phyloP scores from a whole-genome alignment of 805 yeast species.

The Candida nanaspora region DNA sequence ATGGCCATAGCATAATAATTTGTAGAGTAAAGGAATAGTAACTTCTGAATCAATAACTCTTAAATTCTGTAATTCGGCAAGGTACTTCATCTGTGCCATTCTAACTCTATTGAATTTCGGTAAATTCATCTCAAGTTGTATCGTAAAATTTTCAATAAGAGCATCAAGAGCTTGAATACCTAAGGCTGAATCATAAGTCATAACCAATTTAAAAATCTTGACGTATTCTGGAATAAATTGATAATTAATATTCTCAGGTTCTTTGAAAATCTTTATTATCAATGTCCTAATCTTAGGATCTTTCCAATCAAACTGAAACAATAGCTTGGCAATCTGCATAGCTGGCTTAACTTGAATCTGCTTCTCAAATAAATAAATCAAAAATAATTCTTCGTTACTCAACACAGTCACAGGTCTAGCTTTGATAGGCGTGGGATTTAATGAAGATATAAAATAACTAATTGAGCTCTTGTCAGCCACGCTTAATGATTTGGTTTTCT shows the following conservation, averaged over 20 bases:
- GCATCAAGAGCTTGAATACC: conserved; percentile 48
- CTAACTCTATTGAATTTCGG: conserved; percentile 53
- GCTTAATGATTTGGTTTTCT: conserved; percentile 41
- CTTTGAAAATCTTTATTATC: conserved; percentile 37
- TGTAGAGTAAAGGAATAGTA: conserved; percentile 45
- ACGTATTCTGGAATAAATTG: conserved; percentile 49
- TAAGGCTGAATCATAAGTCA: conserved; percentile 31
- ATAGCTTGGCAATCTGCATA: conserved; percentile 26
- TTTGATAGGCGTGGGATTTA: conserved; percentile 48
- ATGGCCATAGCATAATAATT: conserved; percentile 60
- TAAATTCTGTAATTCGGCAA: conserved; percentile 49
- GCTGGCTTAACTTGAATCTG: conserved; percentile 37
- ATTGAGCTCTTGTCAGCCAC: conserved; percentile 53
- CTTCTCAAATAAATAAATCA: conserved; percentile 41
- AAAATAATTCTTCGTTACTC: conserved; percentile 40
- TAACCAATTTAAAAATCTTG: conserved; percentile 31
- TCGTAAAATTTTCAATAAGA: conserved; percentile 51
- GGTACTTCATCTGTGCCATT: conserved; percentile 50
- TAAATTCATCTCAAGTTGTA: conserved; percentile 61
- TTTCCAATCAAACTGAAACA: conserved; percentile 41
- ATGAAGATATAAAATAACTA: conserved; percentile 43
- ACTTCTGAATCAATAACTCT: conserved; percentile 39
- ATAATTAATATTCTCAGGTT: conserved; percentile 56
- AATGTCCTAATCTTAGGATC: conserved; percentile 26
- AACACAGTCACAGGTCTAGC: conserved; percentile 18